These are phyloP conservation scores for Wickerhamiella dianesei DNA, from an alignment of 805 yeast species.

Conservation along the genomic window DNA sequence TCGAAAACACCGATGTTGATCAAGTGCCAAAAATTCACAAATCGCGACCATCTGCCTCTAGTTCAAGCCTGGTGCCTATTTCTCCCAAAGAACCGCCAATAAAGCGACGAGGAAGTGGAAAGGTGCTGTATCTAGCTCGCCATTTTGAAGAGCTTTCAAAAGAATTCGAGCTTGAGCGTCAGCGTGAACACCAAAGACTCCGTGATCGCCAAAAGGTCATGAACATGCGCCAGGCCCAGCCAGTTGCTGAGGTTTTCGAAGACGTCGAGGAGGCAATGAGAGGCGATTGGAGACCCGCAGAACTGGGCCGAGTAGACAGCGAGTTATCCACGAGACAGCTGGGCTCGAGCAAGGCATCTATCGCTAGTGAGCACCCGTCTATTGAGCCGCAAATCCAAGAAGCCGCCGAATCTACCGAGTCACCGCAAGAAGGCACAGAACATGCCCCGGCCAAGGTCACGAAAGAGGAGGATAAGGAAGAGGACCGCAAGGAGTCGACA, in stretches of 20 bases:
- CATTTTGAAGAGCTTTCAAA: constrained; percentile 68
- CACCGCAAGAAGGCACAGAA: background rate
- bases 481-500: constrained; percentile 2
- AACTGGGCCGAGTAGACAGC: background rate
- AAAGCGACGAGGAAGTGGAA: constrained; percentile 3
- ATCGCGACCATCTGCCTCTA: background rate
- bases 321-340: background rate
- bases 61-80: background rate
- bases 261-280: constrained; percentile 81
- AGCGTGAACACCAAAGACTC: constrained; percentile 53
- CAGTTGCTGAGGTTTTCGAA: constrained; percentile 82
- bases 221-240: constrained; percentile 68
- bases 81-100: background rate
- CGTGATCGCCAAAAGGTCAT: constrained; percentile 41
- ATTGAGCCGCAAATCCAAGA: constrained; percentile 4
- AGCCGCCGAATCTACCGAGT: too few relatives aligned
- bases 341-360: too few relatives aligned
- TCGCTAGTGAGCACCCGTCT: background rate
- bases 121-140: constrained; percentile 33
- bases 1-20: background rate
- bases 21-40: background rate
- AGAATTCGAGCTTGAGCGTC: constrained; percentile 82
- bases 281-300: constrained; percentile 28
- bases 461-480: constrained; percentile 2
- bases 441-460: too few relatives aligned